Evolutionary conservation across 2,329 filamentous ascomycete genomes (phyloP), one percentile per base, ranked within the genome.

Genomic region (Amphichorda felina): DNA sequence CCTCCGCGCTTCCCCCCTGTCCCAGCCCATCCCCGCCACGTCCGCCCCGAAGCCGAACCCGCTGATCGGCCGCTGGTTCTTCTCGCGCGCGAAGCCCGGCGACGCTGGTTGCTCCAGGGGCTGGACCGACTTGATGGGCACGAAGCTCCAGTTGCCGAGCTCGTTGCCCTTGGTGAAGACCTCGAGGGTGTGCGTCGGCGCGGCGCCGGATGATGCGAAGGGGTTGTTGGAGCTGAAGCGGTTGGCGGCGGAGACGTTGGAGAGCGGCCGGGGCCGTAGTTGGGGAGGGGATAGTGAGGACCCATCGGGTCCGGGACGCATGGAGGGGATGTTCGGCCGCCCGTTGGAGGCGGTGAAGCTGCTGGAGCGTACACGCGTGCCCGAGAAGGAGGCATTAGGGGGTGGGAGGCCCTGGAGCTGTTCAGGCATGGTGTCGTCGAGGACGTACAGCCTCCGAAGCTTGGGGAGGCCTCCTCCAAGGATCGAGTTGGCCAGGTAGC

Each of bases 401-500:
- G 81, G 82, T 3, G 83, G 80, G 6, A 89, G 66, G 11, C 65
- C 66, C 30, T 87, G 69, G 5, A 95, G 72, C 9, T 79, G 70
- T 45, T 94, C 85, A 2, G 87, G 79, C 52, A 96, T 94, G 34
- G 74, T 68, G 18, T 81, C 74, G 48, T 95, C 87, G 34, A 85
- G 81, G 14, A 95, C 89, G 53, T 93, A 95, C 7, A 96, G 71
- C 16, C 79, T 73, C 25, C 70, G 70, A 8, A 96, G 68, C 25
- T 70, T 72, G 1, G 87, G 86, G 7, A 96, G 68, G 7, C 75
- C 72, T 41, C 80, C 81, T 13, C 76, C 72, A 40, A 91, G 74
- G 22, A 96, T 72, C 0, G 85, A 94, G n/a, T 73, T 73, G 18
- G 85, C 79, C 15, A 96, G 73, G 56, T 94, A 94, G 41, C 75